A percentile compares a stretch with the other conserved stretches of the same genome.
Evolutionary conservation across 2,329 filamentous ascomycete genomes (phyloP).

Genomic region (Fusarium veterinarium): DNA sequence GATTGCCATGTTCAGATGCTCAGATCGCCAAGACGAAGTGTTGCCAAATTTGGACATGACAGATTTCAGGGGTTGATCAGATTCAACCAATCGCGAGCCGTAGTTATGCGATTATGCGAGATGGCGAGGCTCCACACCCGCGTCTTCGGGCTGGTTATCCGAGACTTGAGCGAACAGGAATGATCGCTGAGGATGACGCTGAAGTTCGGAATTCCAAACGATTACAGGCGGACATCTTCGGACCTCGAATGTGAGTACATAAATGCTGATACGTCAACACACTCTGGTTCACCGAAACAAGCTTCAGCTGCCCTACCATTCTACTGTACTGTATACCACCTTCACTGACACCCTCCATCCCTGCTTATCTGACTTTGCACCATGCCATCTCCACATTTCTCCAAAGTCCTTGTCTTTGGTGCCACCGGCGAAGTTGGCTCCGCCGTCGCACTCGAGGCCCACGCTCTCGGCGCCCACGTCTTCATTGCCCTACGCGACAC

Average conservation of each 20-base stretch:
- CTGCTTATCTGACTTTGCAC: not conserved
- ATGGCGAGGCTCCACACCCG: not conserved
- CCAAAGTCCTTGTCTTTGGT: conserved; percentile 9
- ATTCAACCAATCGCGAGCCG: not conserved
- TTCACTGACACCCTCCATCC: not conserved
- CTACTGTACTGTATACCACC: not conserved
- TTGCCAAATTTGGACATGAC: not conserved
- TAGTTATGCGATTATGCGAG: not conserved
- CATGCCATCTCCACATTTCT: not conserved
- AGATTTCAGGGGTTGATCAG: rapidly evolving
- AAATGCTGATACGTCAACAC: not conserved
- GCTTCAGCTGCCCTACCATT: not conserved
- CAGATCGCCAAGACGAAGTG: not conserved
- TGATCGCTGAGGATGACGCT: not conserved
- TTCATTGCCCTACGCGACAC: not conserved
- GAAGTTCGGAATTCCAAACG: not conserved
- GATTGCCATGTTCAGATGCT: not conserved
- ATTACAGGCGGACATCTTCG: not conserved
- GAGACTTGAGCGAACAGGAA: not conserved
- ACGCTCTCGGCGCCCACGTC: not conserved
- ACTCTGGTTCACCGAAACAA: not conserved
- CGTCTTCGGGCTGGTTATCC: not conserved
- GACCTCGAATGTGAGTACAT: not conserved
- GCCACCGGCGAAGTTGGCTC: conserved; percentile 7
- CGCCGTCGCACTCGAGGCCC: not conserved